Evolutionary conservation across 352 stramenopile genomes (phyloP).

Genomic region (Aphanomyces invadans): DNA sequence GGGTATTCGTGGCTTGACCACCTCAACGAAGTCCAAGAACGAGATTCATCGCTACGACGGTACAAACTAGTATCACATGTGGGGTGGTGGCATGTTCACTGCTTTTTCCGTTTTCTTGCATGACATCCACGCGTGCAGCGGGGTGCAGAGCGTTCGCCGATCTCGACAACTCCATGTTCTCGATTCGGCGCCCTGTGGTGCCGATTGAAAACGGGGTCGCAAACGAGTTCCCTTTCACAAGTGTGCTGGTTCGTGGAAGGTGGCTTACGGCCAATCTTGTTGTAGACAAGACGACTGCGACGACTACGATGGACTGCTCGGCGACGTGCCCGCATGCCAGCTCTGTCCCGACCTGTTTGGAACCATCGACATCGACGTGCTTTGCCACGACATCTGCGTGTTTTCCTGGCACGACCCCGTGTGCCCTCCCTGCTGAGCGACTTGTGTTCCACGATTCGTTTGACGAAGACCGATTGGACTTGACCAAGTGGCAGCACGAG

Average conservation of each 20-base stretch:
- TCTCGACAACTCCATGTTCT: no score
- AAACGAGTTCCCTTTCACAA: no score
- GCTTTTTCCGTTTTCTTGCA: background rate
- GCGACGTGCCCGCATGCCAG: background rate
- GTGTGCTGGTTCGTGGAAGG: no score
- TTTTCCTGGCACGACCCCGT: background rate
- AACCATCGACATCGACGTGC: background rate
- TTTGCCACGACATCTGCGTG: background rate
- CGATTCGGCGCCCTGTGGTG: no score
- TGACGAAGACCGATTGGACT: background rate
- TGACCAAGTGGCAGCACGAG: constrained; percentile 17
- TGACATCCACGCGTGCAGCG: background rate
- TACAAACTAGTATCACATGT: no score
- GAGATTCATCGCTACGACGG: background rate
- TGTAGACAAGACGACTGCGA: background rate
- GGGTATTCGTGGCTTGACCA: constrained; percentile 18
- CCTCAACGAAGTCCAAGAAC: constrained; percentile 20
- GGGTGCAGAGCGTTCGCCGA: no score
- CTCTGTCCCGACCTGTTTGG: background rate
- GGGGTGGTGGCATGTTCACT: background rate
- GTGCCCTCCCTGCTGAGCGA: background rate
- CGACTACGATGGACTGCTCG: background rate
- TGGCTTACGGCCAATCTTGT: no score
- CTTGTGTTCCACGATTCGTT: constrained; percentile 13
- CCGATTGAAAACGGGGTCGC: no score